Conservation (phyloP, 192 early-diverging fungal species). For the Entomortierella beljakovae region DNA sequence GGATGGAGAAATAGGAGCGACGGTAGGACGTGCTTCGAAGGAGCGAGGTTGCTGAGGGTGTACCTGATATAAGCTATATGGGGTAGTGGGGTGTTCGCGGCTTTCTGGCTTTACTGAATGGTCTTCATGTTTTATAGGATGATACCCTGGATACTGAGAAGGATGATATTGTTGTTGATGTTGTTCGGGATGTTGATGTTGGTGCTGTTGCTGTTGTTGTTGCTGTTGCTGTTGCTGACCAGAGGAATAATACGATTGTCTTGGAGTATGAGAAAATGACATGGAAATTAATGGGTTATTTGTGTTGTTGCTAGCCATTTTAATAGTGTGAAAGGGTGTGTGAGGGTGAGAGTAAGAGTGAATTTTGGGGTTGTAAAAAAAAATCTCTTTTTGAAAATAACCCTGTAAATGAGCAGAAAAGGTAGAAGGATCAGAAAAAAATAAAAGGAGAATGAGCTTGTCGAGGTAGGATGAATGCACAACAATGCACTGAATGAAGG, state of each 20-base stretch:
- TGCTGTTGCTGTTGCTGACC: constrained; percentile 9
- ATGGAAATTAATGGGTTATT: constrained; percentile 16
- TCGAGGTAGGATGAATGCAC: not conserved
- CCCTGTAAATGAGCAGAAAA: not conserved
- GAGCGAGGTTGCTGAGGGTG: not conserved
- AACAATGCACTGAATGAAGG: not conserved
- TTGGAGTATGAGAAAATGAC: constrained; percentile 10
- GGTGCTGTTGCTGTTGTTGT: constrained; percentile 13
- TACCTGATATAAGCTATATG: too few species aligned
- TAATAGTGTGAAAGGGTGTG: not conserved
- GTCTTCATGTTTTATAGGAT: not conserved
- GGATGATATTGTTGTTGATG: not conserved
- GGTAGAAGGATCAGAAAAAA: not conserved
- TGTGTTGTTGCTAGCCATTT: not conserved
- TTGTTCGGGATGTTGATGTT: constrained; percentile 1
- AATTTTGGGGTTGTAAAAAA: too few species aligned
- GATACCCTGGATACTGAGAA: not conserved
- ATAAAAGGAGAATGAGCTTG: not conserved
- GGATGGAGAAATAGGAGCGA: not conserved
- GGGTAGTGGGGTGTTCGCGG: too few species aligned
- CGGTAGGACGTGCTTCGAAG: not conserved
- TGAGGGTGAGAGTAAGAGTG: too few species aligned
- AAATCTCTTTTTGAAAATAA: too few species aligned
- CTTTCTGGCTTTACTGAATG: not conserved
- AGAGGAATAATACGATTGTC: constrained; percentile 21